Evolutionary conservation across 768 basidiomycete species (phyloP).

Genomic region (Psilocybe sp.): DNA sequence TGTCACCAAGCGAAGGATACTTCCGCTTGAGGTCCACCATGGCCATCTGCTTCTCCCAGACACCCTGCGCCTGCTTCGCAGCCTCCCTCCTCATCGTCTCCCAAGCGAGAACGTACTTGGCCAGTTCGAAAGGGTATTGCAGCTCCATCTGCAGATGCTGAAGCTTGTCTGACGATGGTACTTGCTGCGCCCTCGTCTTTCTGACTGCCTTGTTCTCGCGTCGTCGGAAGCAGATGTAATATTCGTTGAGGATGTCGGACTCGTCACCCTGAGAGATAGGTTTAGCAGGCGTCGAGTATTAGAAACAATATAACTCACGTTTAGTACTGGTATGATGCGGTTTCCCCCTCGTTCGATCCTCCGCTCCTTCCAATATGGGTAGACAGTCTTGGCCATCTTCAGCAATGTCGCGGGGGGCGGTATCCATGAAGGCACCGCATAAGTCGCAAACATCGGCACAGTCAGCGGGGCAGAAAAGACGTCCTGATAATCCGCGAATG

Average conservation of each 20-base stretch:
- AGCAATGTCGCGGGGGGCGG: constrained; percentile 61
- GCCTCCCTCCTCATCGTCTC: constrained; percentile 74
- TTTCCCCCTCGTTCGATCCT: constrained; percentile 78
- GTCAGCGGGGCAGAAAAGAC: constrained; percentile 59
- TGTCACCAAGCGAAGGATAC: constrained; percentile 55
- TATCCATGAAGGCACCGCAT: constrained; percentile 63
- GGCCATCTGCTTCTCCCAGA: constrained; percentile 79
- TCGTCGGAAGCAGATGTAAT: constrained; percentile 95
- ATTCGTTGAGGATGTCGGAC: constrained; percentile 84
- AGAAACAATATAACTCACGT: constrained; percentile 59
- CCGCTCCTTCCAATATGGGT: constrained; percentile 89
- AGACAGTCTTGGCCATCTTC: constrained; percentile 69
- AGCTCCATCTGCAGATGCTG: constrained; percentile 79
- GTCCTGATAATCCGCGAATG: constrained; percentile 72
- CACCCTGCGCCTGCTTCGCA: constrained; percentile 51
- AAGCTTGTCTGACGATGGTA: constrained; percentile 86
- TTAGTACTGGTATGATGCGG: constrained; percentile 82
- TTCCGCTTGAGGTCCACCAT: constrained; percentile 81
- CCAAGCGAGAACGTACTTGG: constrained; percentile 62
- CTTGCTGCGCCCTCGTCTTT: constrained; percentile 91
- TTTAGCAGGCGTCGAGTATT: too few relatives aligned
- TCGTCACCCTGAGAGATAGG: constrained; percentile 68
- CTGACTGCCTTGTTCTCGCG: constrained; percentile 92
- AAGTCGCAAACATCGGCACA: constrained; percentile 66
- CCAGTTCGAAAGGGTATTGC: constrained; percentile 66